Evolutionary conservation across 2,329 filamentous ascomycete genomes (phyloP).

Genomic region (Cladosporium sp.): DNA sequence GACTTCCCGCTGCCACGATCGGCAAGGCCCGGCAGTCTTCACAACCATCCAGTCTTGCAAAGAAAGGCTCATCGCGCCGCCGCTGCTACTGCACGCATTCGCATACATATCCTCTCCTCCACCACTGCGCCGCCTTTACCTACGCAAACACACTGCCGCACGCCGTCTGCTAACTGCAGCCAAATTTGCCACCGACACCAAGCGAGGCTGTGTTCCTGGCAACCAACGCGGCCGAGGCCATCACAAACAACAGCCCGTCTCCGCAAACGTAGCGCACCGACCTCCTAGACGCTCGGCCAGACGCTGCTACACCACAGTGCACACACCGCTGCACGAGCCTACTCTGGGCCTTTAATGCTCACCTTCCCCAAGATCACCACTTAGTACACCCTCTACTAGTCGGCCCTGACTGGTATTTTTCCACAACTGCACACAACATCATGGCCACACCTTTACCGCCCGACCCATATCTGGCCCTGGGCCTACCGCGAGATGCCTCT

Average conservation of each 20-base stretch:
- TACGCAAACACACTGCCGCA: slow-evolving; percentile 11
- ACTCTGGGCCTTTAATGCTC: slow-evolving; percentile 19
- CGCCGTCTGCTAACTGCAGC: background rate
- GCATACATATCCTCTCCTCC: background rate
- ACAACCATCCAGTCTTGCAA: slow-evolving; percentile 3
- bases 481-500: slow-evolving; percentile 69
- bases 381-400: slow-evolving; percentile 2
- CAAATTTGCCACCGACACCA: background rate
- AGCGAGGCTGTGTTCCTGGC: slow-evolving; percentile 16
- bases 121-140: background rate
- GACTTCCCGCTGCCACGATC: slow-evolving; percentile 10
- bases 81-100: background rate
- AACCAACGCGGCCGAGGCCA: slow-evolving; percentile 12
- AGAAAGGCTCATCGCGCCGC: background rate
- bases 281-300: slow-evolving; percentile 1
- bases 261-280: slow-evolving; percentile 15
- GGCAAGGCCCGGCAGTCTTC: slow-evolving; percentile 10
- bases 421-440: slow-evolving; percentile 4
- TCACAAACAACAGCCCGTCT: slow-evolving; percentile 17
- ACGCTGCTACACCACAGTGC: slow-evolving; percentile 16
- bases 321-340: slow-evolving; percentile 20
- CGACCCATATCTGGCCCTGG: slow-evolving; percentile 83
- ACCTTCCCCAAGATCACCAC: slow-evolving; percentile 6
- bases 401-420: slow-evolving; percentile 25
- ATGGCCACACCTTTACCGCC: slow-evolving; percentile 43